phyloP scores from a whole-genome alignment of 495 filamentous ascomycete species.

The Filosporella fistucella region DNA sequence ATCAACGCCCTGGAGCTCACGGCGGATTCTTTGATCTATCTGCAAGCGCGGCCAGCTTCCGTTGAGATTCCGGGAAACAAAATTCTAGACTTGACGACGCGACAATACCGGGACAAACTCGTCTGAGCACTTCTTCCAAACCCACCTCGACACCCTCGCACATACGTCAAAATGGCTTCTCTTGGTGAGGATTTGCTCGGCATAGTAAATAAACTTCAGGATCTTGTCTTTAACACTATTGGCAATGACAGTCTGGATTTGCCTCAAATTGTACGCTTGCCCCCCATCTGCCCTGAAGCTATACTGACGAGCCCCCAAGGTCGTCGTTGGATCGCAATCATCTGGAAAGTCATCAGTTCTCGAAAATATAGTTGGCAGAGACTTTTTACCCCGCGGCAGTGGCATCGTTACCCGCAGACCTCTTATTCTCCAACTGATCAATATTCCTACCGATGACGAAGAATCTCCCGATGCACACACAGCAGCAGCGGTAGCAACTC shows the following conservation, averaged over 20 bases:
- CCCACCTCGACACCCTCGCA: not conserved
- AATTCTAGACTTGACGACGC: constrained; percentile 9
- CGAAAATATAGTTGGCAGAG: constrained; percentile 97
- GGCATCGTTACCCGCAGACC: constrained; percentile 94
- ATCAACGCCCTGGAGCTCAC: not conserved
- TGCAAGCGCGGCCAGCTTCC: not conserved
- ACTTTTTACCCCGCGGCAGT: constrained; percentile 93
- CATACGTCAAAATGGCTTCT: constrained; percentile 41
- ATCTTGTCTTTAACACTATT: constrained; percentile 98
- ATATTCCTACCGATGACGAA: constrained; percentile 72
- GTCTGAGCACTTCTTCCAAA: not conserved
- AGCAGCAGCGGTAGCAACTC: constrained; percentile 60
- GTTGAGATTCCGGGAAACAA: not conserved
- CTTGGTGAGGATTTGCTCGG: constrained; percentile 89
- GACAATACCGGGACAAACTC: constrained; percentile 9
- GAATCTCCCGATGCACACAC: constrained; percentile 66
- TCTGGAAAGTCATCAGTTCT: constrained; percentile 99
- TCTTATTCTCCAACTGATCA: constrained; percentile 96
- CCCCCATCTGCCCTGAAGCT: not conserved
- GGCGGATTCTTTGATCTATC: not conserved
- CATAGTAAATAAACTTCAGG: constrained; percentile 94
- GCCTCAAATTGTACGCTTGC: constrained; percentile 85
- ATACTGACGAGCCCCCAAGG: constrained; percentile 45
- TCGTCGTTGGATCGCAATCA: constrained; percentile 97
- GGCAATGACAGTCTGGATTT: constrained; percentile 97